Evolutionary conservation across 2,329 filamentous ascomycete genomes (phyloP).

Genomic region (Keithomyces neogunnii): DNA sequence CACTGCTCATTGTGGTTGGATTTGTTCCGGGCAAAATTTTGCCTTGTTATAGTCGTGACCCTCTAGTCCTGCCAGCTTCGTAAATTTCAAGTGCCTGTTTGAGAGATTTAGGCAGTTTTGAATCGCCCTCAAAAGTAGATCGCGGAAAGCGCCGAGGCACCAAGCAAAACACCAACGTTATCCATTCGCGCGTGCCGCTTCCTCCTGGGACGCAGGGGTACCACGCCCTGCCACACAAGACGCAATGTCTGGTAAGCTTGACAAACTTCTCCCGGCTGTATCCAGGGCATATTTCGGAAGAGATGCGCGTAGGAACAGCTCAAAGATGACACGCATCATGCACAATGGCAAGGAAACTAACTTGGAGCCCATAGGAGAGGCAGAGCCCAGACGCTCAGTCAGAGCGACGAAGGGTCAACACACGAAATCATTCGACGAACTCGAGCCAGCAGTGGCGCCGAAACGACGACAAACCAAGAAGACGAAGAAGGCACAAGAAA

Average conservation of each 20-base stretch:
- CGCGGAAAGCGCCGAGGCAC: conserved; percentile 1
- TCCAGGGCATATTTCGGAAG: neutral
- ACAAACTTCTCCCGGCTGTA: neutral
- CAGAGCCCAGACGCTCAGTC: conserved; percentile 85
- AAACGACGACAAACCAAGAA: conserved; percentile 44
- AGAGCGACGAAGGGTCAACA: conserved; percentile 96
- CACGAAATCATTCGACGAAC: conserved; percentile 74
- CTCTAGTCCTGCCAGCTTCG: conserved; percentile 22
- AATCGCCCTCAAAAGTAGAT: conserved; percentile 21
- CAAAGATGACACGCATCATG: neutral
- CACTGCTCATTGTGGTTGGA: neutral
- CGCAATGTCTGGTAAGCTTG: conserved; percentile 28
- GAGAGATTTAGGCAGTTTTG: conserved; percentile 15
- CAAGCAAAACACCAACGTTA: conserved; percentile 10
- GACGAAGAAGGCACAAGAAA: conserved; percentile 54
- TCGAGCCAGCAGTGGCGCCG: conserved; percentile 48
- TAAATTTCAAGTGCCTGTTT: conserved; percentile 22
- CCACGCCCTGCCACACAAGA: neutral
- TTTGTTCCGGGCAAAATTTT: conserved; percentile 2
- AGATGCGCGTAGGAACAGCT: neutral
- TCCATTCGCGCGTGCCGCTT: conserved; percentile 3
- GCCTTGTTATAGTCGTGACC: conserved; percentile 25
- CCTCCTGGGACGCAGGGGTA: neutral
- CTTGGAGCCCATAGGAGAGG: conserved; percentile 31
- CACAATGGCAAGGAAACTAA: conserved; percentile 8